Base-by-base conservation (phyloP, 257 asterid genomes). In the Lycium ferocissimum region DNA sequence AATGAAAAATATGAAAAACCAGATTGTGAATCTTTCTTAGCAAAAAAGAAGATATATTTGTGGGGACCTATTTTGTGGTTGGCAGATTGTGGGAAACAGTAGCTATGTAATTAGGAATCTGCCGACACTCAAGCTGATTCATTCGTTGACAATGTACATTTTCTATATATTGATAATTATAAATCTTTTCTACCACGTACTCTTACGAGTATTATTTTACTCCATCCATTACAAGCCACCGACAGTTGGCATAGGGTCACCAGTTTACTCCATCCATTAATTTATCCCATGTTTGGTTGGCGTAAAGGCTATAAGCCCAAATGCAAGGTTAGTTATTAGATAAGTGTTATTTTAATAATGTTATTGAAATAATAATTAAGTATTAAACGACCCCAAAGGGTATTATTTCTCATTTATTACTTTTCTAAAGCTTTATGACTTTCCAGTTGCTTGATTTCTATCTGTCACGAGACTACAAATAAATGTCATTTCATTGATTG, bases 241-340 rank as follows among this genome's bases (percentile, higher is more conserved):
- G 82, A 78, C 82, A 51, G 65, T 78, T 26, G 65, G 82, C 82
- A 15, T 51, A 26, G 82, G 82, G 65, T 76, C 82, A 26, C 43
- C 40, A n/a, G n/a, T 59, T 17, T 18, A 59, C 62, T 15, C 9
- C n/a, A 13, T 73, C 22, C 49, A 49, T 14, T 76, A 53, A 26
- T 26, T 26, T 26, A 26, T 26, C 33, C 33, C 1, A 26, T 26
- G 33, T 26, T 26, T 26, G 33, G 33, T 26, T 26, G 0, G 33
- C 33, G 1, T 26, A 26, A 26, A 26, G n/a, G n/a, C n/a, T n/a
- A n/a, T n/a, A n/a, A n/a, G n/a, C n/a, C n/a, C n/a, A n/a, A n/a
- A n/a, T n/a, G n/a, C n/a, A n/a, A n/a, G n/a, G n/a, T n/a, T n/a
- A n/a, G n/a, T n/a, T n/a, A n/a, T n/a, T n/a, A n/a, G n/a, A n/a